Base-by-base conservation (phyloP, 108 stramenopile genomes). In the Poteriospumella lacustris region DNA sequence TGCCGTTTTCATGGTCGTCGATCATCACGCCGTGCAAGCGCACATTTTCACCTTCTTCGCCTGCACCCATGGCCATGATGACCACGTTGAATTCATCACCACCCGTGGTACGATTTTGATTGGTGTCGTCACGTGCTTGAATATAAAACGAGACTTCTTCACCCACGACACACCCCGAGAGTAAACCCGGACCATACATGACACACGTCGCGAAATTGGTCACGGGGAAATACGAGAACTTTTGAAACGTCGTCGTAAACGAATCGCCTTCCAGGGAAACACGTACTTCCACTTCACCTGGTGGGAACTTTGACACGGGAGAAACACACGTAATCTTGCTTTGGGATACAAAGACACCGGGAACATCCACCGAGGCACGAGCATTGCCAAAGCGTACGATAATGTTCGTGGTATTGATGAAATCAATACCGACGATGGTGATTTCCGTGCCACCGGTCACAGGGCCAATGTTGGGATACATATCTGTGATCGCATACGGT, bases 1-100 rank as follows among this genome's bases (percentile, higher is more conserved):
- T 84, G 24, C 91, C 92, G 76, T 92, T 87, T 39, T 68, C 43
- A 5, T 83, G 75, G 40, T 86, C 85, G 68, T 79, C 41, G 3
- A 80, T 29, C 43, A 24, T 39, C 42, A 44, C 60, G 5, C 47
- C 47, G 3, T 12, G 28, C 15, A 73, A 5, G 28, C 44, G 70
- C 41, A 42, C 24, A 38, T 73, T 3, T 3, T 73, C 70, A 12
- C 12, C 70, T 19, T 68, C 64, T 19, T 68, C 64, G 5, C 70
- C 70, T 39, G 5, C 70, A 38, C 70, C 70, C 31, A 34, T 3
- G 5, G 36, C 31, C 26, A 9, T 73, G 41, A 73, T 33, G 5
- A 19, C 36, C 15, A 92, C 86, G 28, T n/a, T 52, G 39, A 91
- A 92, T 67, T 89, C 88, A 52, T 92, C 92, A 80, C 88, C 88